Evolutionary conservation across 495 filamentous ascomycete genomes (phyloP).

Genomic region (Penicillium malachiteum): DNA sequence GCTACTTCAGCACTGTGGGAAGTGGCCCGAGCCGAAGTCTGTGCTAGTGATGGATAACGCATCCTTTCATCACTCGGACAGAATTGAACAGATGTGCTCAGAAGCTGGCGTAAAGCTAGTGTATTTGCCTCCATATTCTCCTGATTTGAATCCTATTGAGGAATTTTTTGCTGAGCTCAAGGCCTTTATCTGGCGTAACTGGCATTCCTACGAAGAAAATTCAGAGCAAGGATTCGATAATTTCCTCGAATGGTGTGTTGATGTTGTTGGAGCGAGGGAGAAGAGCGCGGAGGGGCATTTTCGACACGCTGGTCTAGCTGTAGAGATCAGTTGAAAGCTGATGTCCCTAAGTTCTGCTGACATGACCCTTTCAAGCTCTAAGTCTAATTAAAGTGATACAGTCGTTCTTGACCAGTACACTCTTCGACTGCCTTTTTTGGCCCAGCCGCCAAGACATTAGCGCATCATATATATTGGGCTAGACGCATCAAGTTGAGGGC

Average conservation of each 20-base stretch:
- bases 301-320: conserved; percentile 20
- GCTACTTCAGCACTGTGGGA: conserved; percentile 35
- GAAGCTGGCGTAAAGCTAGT: conserved; percentile 4
- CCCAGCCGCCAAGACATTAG: no score
- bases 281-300: conserved; percentile 28
- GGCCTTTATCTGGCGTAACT: conserved; percentile 18
- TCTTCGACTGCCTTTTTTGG: no score
- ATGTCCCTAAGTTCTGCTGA: no score
- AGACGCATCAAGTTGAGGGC: no score
- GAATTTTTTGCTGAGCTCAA: conserved; percentile 32
- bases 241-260: conserved; percentile 31
- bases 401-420: no score
- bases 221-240: conserved; percentile 33
- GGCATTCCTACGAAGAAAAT: conserved; percentile 28
- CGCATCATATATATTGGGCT: no score
- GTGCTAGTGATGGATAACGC: conserved; percentile 25
- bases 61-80: conserved; percentile 2
- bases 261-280: conserved; percentile 21
- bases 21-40: conserved; percentile 38
- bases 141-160: conserved; percentile 31
- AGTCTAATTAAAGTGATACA: no score
- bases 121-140: conserved; percentile 23
- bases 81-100: conserved; percentile 5
- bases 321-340: no score
- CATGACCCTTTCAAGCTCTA: no score